Evolutionary conservation across 768 basidiomycete genomes (phyloP), one percentile per base, ranked within the genome.

Genomic region (Boletellus ananas): DNA sequence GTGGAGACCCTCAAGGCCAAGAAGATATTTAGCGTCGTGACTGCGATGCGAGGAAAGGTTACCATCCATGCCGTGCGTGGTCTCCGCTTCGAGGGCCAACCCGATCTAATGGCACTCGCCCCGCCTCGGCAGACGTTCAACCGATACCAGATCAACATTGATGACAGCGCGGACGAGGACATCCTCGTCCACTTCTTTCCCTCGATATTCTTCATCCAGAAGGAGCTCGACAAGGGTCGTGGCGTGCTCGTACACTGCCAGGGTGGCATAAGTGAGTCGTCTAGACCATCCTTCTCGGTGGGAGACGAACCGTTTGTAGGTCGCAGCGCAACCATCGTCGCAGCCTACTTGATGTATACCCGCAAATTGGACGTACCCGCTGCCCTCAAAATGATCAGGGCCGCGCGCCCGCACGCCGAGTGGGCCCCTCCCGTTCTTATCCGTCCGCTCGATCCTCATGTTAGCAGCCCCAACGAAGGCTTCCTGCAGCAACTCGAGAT

Each of bases 181-280:
- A 77, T 93, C 21, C 76, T 95, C 18, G 75, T 79, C 4, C 89
- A 93, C 59, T 74, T 96, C 52, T 71, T 90, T 11, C 81, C 86
- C 1, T 80, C 85, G 3, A 90, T 94, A 48, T 80, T 84, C 5
- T 94, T 93, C 71, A 93, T 96, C 39, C 77, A 88, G 54, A 76
- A 79, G 12, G 87, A 93, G 57, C 68, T 94, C 3, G 78, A 84
- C 64, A 87, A 86, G 59, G 83, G 79, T 0, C 72, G 84, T 27
- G 85, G 86, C 1, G 85, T 97, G 2, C 72, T 95, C 17, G 88
- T 96, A 0, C 94, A 96, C 67, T 95, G 94, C 63, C 85, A 90
- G 50, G 91, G 90, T 20, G 94, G 94, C 21, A 76, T 91, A 68
- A 91, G 90, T 90, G 68, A 65, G 87, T 78, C 42, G 6, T 46